Evolutionary conservation across 331 rosid genomes (phyloP).

Genomic region (Erythrophleum ivorense): DNA sequence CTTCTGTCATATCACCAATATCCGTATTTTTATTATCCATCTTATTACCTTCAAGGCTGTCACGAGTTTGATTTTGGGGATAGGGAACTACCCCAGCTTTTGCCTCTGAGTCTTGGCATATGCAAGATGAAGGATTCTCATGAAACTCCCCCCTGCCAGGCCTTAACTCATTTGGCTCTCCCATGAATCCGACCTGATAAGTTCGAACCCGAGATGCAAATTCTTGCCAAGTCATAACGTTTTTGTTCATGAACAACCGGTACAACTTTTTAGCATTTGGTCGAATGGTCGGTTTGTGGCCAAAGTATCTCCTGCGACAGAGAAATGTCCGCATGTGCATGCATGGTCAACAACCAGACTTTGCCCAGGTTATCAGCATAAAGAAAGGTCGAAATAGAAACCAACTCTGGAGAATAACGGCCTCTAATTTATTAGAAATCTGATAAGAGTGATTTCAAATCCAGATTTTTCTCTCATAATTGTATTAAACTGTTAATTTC

Average conservation of each 20-base stretch:
- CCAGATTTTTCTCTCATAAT: background rate
- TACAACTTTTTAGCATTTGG: slow-evolving; percentile 80
- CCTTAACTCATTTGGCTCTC: slow-evolving; percentile 81
- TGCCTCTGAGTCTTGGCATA: slow-evolving; percentile 55
- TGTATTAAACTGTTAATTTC: background rate
- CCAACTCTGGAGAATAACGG: background rate
- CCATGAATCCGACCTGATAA: slow-evolving; percentile 82
- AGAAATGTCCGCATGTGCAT: slow-evolving; percentile 13
- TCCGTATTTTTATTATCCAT: slow-evolving; percentile 42
- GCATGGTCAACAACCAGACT: slow-evolving; percentile 13
- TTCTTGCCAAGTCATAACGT: slow-evolving; percentile 76
- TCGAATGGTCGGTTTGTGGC: slow-evolving; percentile 90
- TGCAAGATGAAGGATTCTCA: slow-evolving; percentile 86
- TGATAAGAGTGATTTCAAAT: background rate
- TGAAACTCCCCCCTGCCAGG: slow-evolving; percentile 80
- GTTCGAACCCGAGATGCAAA: slow-evolving; percentile 69
- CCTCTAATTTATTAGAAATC: background rate
- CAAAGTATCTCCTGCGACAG: slow-evolving; percentile 79
- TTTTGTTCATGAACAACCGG: slow-evolving; percentile 54
- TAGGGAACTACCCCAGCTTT: slow-evolving; percentile 31
- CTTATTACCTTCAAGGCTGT: slow-evolving; percentile 26
- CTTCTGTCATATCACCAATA: slow-evolving; percentile 40
- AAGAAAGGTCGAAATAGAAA: background rate
- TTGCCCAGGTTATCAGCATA: slow-evolving; percentile 7
- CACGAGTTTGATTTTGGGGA: slow-evolving; percentile 36